These are phyloP conservation scores for Adiantum capillusveneris DNA, from an alignment of 75 land plant species.

Conservation along the genomic window DNA sequence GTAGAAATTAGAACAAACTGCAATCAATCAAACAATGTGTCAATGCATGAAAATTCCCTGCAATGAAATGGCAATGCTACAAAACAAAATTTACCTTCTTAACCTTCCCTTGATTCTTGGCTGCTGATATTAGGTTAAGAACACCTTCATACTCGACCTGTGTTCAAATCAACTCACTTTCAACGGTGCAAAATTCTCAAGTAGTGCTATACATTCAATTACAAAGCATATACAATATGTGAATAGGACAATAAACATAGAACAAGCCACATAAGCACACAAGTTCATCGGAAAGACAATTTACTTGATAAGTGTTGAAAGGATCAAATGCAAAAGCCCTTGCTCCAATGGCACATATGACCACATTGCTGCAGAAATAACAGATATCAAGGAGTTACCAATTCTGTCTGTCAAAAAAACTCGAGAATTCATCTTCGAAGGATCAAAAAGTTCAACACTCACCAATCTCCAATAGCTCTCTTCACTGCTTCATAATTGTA, in stretches of 20 bases:
- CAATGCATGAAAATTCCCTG: no score
- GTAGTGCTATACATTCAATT: no score
- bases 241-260: no score
- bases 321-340: slow-evolving; percentile 17
- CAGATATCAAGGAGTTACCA: no score
- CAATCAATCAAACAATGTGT: no score
- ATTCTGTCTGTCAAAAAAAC: background rate
- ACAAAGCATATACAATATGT: no score
- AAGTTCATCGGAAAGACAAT: no score
- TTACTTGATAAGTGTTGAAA: slow-evolving; percentile 15
- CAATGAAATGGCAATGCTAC: no score
- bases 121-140: slow-evolving; percentile 20
- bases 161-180: background rate
- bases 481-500: slow-evolving; percentile 26
- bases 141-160: slow-evolving; percentile 32
- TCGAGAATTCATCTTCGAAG: background rate
- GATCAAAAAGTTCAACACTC: background rate
- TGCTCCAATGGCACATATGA: slow-evolving; percentile 24
- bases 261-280: no score
- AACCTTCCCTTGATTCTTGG: slow-evolving; percentile 19
- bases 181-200: no score
- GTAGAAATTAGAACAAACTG: slow-evolving; percentile 31
- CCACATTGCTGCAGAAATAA: slow-evolving; percentile 20
- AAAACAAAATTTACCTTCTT: slow-evolving; percentile 17
- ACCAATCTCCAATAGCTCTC: slow-evolving; percentile 22